Evolutionary conservation across 2,329 filamentous ascomycete species (phyloP), one percentile per base, ranked within the genome.

Genomic region (Trichoderma sp.): DNA sequence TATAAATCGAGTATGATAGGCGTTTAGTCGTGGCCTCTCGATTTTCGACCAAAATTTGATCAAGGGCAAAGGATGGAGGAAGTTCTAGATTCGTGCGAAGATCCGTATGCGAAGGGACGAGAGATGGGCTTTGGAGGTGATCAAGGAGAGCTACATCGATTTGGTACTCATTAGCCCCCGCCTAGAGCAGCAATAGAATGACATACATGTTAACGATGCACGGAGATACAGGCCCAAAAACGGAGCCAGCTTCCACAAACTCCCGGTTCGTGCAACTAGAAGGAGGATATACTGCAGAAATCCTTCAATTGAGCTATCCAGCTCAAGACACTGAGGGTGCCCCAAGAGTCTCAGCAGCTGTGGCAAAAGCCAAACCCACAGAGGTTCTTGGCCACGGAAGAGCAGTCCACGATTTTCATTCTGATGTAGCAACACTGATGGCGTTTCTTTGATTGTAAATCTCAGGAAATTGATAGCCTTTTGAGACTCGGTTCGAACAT

Each of bases 401-500:
- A 89, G 78, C 59, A 85, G 84, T 4, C 80, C 79, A 57, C 81
- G 81, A 3, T 77, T 76, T 23, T 82, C 78, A 12, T 83, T 80
- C 32, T 79, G 80, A 72, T 84, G 85, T 23, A 86, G 81, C 32
- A 95, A 83, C n/a, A 94, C 87, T 47, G 85, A 83, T 2, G 93
- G 94, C 8, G 91, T 93, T 77, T 94, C 92, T 73, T 89, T 87
- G 74, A 97, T 87, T 3, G 92, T 93, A 66, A 92, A 87, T 71
- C 88, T 87, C 58, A 98, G 86, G 67, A 97, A 94, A 75, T 92
- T 89, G 62, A 97, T 86, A 67, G 93, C 94, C 77, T 94, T 91
- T 43, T 88, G 81, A 1, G 89, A 89, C 76, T 93, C 90, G 59
- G 85, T 81, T 32, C 87, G 82, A 55, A 90, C 81, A 71, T 88